Base-by-base conservation (phyloP, 208 protist genomes). In the Trypanosoma caninum region DNA sequence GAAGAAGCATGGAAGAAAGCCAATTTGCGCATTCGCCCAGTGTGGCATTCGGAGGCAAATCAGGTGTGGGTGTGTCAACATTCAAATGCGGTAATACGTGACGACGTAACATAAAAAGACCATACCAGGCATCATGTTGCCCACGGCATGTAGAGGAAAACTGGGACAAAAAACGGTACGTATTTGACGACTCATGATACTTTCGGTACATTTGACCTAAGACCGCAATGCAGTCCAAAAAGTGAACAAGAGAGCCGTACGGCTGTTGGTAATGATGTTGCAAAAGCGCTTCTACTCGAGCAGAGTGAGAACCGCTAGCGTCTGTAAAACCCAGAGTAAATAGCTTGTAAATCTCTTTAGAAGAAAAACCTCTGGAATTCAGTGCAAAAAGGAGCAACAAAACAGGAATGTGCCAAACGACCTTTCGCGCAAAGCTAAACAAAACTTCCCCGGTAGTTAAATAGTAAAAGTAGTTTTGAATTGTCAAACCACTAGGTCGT, bases 391-490 rank as follows among this genome's bases (percentile, higher is more conserved):
- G 70, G 44, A 97, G 65, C 7, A 96, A 78, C 38, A 76, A 35
- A 22, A 87, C 61, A 11, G 92, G 89, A 50, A 97, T 69, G 64
- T 95, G 87, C 85, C 87, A 97, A 40, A 89, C 82, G 10, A 87
- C 74, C 55, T 87, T 86, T 38, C 89, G 74, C 51, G 83, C 76
- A 68, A 97, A 94, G 44, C 78, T 89, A 51, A 97, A 90, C 45
- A 94, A 60, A 47, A 95, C 61, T 44, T 95, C 84, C 52, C 94
- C 94, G 33, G 74, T 73, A 20, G 76, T 91, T 7, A 98, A 74
- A 65, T 99, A 99, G 76, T 99, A 99, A 42, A 99, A 84, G 46
- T 93, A 97, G 68, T 97, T 96, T 41, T 97, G 98, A 38, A 82
- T 59, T 9, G 89, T 91, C 10, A 95, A 80, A 8, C 97, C 89